phyloP scores from a whole-genome alignment of 2,329 filamentous ascomycete species.

The Exophiala oligosperma region DNA sequence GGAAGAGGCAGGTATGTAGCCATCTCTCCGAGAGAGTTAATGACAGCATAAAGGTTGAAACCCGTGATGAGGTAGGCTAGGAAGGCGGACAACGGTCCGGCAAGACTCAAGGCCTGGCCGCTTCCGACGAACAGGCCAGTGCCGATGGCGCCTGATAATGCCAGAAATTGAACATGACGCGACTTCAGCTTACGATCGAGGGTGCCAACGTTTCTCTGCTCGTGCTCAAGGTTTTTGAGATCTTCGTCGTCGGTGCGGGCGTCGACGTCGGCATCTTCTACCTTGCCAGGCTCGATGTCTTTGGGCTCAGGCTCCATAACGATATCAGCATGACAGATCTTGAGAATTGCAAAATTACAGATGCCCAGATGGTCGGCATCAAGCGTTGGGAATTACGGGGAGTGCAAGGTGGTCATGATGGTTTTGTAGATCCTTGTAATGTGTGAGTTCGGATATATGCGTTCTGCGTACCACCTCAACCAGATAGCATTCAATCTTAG shows the following conservation, averaged over 20 bases:
- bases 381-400: too few species aligned
- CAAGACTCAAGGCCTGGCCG: conserved; percentile 65
- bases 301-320: conserved; percentile 7
- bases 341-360: background rate
- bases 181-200: conserved; percentile 31
- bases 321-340: background rate
- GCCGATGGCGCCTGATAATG: conserved; percentile 41
- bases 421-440: too few species aligned
- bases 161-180: conserved; percentile 35
- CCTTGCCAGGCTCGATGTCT: conserved; percentile 12
- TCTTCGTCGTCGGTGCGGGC: conserved; percentile 2
- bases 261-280: conserved; percentile 1
- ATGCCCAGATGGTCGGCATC: background rate
- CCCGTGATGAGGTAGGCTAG: conserved; percentile 39
- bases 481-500: background rate
- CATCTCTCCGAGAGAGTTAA: conserved; percentile 57
- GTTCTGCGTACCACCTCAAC: background rate
- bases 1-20: conserved; percentile 56
- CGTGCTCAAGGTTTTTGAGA: conserved; percentile 11
- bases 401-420: too few species aligned
- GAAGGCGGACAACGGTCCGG: conserved; percentile 57
- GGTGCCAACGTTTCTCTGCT: conserved; percentile 14
- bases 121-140: conserved; percentile 87
- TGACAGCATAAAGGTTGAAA: conserved; percentile 44
- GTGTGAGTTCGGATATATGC: background rate